Conservation (phyloP, 164 flowering plant species). For the Tetracentron sinense region DNA sequence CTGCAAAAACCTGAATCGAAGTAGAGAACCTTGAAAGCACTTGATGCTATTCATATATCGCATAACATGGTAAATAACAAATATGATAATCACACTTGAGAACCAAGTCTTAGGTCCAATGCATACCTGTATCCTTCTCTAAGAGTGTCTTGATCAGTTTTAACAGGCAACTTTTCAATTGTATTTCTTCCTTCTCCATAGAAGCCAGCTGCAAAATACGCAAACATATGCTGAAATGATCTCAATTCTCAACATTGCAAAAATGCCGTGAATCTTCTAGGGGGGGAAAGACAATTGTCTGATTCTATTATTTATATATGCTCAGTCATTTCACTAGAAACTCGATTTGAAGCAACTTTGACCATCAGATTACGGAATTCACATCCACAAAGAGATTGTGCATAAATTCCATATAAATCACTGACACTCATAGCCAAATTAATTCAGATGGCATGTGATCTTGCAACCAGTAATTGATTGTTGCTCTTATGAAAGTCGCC, state of each 20-base stretch:
- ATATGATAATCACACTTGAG: neutral
- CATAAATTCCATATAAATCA: no score
- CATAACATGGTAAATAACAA: neutral
- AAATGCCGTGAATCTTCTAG: neutral
- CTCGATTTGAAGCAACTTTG: no score
- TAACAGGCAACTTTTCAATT: constrained; percentile 48
- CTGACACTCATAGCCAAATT: no score
- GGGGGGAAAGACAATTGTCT: neutral
- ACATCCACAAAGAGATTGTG: no score
- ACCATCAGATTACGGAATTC: no score
- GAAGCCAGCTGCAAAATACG: constrained; percentile 45
- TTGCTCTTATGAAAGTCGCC: no score
- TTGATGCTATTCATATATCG: neutral
- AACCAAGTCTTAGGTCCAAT: neutral
- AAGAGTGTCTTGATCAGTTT: constrained; percentile 85
- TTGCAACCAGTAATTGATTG: no score
- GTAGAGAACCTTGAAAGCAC: neutral
- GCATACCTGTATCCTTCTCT: constrained; percentile 82
- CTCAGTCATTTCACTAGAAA: no score
- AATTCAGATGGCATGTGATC: no score
- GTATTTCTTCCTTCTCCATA: constrained; percentile 52
- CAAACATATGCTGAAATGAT: constrained; percentile 2
- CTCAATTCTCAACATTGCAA: neutral
- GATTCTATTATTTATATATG: no score
- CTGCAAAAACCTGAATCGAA: neutral